Evolutionary conservation across 495 filamentous ascomycete genomes (phyloP), one percentile per base, ranked within the genome.

Genomic region (Thermothielavioides terrestris): DNA sequence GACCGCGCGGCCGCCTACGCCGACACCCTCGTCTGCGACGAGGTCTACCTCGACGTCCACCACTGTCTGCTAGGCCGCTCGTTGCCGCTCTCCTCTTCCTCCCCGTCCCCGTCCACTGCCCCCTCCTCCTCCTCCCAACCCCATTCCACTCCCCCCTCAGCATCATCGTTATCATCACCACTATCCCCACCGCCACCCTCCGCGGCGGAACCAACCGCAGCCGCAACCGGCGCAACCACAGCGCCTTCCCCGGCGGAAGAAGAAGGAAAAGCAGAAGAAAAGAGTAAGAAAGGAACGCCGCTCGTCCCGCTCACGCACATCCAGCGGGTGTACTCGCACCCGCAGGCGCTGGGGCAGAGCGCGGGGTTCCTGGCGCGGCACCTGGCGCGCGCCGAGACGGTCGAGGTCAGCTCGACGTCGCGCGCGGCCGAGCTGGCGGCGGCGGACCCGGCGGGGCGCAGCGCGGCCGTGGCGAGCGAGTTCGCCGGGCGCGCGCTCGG

Each of bases 271-370:
- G n/a, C 38, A 41, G 46, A 27, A 31, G 25, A 45, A 23, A 52
- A 56, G 11, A 10, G 48, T 5, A 45, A 32, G 15, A 54, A 59
- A 42, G 42, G 64, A 21, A 17, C 21, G 42, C 74, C 75, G 26
- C 47, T 71, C 15, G 50, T 54, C 21, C 50, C 56, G 40, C 54
- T 86, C 14, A 41, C 49, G 10, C 72, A 82, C 52, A 57, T 86
- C 53, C 64, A 66, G 27, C 69, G 75, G 32, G 64, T 98, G 39
- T 94, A 94, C 68, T 90, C 86, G 21, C 92, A 98, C 65, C 88
- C 89, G 14, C 92, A 97, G 68, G 92, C 88, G 26, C 92, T 89
- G 73, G 91, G 89, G 4, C 92, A 98, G 70, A 95, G 89, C 60
- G 79, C 80, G n/a, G 52, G 38, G n/a, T 94, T 94, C 59, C 68